phyloP scores from a whole-genome alignment of 2,329 filamentous ascomycete genomes.

The Colletotrichum lindemuthianum region DNA sequence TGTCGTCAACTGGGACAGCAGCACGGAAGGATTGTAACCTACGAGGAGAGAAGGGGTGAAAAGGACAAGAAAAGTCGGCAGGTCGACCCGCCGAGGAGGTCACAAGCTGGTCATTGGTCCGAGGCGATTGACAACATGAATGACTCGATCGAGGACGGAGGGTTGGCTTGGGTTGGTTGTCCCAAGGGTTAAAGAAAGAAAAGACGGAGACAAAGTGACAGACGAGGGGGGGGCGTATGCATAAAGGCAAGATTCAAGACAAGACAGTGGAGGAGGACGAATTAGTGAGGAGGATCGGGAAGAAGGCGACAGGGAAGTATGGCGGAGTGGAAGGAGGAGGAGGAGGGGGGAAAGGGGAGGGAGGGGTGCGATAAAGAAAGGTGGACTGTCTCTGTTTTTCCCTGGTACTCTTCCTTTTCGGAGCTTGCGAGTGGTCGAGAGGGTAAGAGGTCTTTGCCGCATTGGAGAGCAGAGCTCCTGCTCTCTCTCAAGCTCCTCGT shows the following conservation, averaged over 20 bases:
- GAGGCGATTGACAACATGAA: slow-evolving; percentile 25
- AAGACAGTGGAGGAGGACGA: slow-evolving; percentile 1
- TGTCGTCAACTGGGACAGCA: not conserved
- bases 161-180: slow-evolving; percentile 30
- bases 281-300: slow-evolving; percentile 16
- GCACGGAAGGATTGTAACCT: too few relatives aligned
- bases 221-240: slow-evolving; percentile 19
- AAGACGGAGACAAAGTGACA: not conserved
- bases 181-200: slow-evolving; percentile 25
- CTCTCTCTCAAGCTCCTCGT: not conserved
- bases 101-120: slow-evolving; percentile 20
- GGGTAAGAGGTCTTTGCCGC: slow-evolving; percentile 14
- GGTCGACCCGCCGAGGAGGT: slow-evolving; percentile 30
- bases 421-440: slow-evolving; percentile 33
- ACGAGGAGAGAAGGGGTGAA: not conserved
- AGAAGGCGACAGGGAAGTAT: slow-evolving; percentile 25
- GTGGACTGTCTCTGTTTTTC: slow-evolving; percentile 13
- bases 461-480: slow-evolving; percentile 10
- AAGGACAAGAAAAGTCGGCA: slow-evolving; percentile 24
- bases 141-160: slow-evolving; percentile 34
- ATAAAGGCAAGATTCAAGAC: slow-evolving; percentile 17
- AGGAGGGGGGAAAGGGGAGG: slow-evolving; percentile 7
- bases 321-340: slow-evolving; percentile 9
- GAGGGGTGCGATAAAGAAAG: slow-evolving; percentile 5
- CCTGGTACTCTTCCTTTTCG: slow-evolving; percentile 18